Base-by-base conservation (phyloP, 495 filamentous ascomycete genomes). In the Copromyces sp. region DNA sequence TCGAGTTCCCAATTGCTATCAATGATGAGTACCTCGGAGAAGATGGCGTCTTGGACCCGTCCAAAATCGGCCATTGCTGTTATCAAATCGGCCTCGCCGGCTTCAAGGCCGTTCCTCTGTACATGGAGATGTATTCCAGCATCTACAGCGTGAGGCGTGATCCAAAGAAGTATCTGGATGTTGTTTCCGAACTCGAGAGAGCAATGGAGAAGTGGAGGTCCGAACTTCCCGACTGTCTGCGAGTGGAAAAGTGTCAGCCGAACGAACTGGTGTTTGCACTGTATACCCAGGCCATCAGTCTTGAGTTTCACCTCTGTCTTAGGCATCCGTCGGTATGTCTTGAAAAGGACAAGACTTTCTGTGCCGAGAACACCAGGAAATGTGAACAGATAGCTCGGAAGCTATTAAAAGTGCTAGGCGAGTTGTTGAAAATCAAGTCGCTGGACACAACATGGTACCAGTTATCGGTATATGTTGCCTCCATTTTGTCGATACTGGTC, bases 401-500 rank as follows among this genome's bases (percentile, higher is more conserved):
- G 70, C 87, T 94, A 76, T 83, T 95, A 20, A 81, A 84, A 68
- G 85, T 87, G 47, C 85, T 92, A 14, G 81, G 84, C 38, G 82
- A 86, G 61, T 77, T 94, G 37, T 85, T 87, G 68, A 86, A 87
- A 77, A 79, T 85, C 65, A 89, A 89, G 77, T 89, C 89, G 73
- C 80, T 94, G n/a, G 92, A 95, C 75, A 92, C 90, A 14, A 93
- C 92, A n/a, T 94, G 91, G 91, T 90, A 92, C 73, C 89, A 89
- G 72, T 80, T 85, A 68, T 88, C 91, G 0, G 85, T 92, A 29
- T 93, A 92, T 77, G 84, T 94, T 9, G 87, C 91, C 39, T 91
- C 91, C 7, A 89, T 93, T 65, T 89, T 92, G 70, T 93, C 91
- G 3, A 89, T 86, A 5, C 79, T 95, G 1, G 93, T 92, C 73